Evolutionary conservation across 2,329 filamentous ascomycete species (phyloP).

Genomic region (Zymoseptoria pseudotritici): DNA sequence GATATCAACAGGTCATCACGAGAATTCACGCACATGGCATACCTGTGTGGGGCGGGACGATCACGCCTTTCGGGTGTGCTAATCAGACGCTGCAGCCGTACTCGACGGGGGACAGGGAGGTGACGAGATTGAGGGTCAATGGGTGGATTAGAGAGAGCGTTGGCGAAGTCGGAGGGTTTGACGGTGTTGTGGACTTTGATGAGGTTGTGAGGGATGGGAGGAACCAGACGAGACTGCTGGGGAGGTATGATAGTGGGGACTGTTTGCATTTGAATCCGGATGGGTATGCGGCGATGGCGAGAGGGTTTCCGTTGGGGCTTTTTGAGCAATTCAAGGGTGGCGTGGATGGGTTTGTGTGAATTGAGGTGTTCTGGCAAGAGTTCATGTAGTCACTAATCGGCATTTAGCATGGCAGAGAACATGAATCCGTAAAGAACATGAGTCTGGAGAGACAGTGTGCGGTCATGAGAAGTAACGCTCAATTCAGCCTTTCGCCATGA

Average conservation of each 20-base stretch:
- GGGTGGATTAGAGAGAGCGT: slow-evolving; percentile 49
- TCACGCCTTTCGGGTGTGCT: slow-evolving; percentile 53
- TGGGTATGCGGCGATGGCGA: slow-evolving; percentile 55
- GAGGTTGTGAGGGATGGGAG: slow-evolving; percentile 46
- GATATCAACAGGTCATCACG: slow-evolving; percentile 51
- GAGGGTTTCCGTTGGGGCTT: slow-evolving; percentile 50
- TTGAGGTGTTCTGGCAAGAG: no score
- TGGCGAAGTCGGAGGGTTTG: slow-evolving; percentile 42
- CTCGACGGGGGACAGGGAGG: slow-evolving; percentile 47
- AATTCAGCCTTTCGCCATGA: slow-evolving; percentile 10
- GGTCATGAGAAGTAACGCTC: slow-evolving; percentile 4
- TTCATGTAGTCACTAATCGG: neutral
- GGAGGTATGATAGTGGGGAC: slow-evolving; percentile 53
- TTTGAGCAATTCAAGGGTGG: slow-evolving; percentile 34
- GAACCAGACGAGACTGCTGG: slow-evolving; percentile 43
- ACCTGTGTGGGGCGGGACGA: slow-evolving; percentile 55
- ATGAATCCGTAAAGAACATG: no score
- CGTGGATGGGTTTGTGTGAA: slow-evolving; percentile 15
- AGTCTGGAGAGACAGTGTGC: neutral
- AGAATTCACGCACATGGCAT: slow-evolving; percentile 50
- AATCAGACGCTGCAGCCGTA: slow-evolving; percentile 45
- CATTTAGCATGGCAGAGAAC: neutral
- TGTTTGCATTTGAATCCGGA: slow-evolving; percentile 55
- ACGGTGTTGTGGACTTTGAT: slow-evolving; percentile 58
- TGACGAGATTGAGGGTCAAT: slow-evolving; percentile 52